Percentiles rank a stretch among this genome's conserved stretches.
These are phyloP conservation scores for Phytophthora kernoviae DNA, from an alignment of 352 stramenopile genomes.

Conservation along the genomic window DNA sequence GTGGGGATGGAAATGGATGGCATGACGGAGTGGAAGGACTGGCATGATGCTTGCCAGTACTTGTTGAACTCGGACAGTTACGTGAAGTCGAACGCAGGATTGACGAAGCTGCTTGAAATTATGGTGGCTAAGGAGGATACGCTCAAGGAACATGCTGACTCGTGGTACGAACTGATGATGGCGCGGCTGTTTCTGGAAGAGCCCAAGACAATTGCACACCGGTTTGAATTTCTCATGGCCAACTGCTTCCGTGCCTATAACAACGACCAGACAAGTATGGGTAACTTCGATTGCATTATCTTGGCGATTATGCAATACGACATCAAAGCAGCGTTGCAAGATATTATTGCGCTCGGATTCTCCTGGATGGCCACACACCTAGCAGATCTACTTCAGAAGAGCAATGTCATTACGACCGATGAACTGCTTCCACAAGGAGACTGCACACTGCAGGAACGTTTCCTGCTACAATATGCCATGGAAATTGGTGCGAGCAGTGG, in stretches of 20 bases:
- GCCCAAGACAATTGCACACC: conserved; percentile 73
- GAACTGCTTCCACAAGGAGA: conserved; percentile 47
- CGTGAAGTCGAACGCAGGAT: conserved; percentile 47
- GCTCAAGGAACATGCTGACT: conserved; percentile 42
- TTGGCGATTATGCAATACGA: conserved; percentile 80
- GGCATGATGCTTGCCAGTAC: conserved; percentile 67
- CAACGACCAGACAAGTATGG: conserved; percentile 48
- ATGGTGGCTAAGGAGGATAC: conserved; percentile 56
- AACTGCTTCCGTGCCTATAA: conserved; percentile 69
- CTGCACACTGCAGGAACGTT: conserved; percentile 64
- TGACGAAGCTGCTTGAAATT: conserved; percentile 62
- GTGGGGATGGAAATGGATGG: conserved; percentile 16
- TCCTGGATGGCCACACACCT: conserved; percentile 81
- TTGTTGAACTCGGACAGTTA: conserved; percentile 60
- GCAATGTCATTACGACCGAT: conserved; percentile 46
- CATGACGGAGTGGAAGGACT: conserved; percentile 53
- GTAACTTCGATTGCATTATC: conserved; percentile 85
- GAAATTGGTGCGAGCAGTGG: conserved; percentile 59
- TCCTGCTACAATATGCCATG: conserved; percentile 71
- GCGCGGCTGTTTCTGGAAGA: conserved; percentile 76
- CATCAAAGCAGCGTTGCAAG: conserved; percentile 67
- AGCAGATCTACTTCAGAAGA: conserved; percentile 63
- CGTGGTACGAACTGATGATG: conserved; percentile 86
- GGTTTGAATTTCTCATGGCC: conserved; percentile 81
- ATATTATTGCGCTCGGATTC: conserved; percentile 69